Evolutionary conservation across 768 basidiomycete species (phyloP), one percentile per base, ranked within the genome.

Genomic region (Auriscalpium vulgare): DNA sequence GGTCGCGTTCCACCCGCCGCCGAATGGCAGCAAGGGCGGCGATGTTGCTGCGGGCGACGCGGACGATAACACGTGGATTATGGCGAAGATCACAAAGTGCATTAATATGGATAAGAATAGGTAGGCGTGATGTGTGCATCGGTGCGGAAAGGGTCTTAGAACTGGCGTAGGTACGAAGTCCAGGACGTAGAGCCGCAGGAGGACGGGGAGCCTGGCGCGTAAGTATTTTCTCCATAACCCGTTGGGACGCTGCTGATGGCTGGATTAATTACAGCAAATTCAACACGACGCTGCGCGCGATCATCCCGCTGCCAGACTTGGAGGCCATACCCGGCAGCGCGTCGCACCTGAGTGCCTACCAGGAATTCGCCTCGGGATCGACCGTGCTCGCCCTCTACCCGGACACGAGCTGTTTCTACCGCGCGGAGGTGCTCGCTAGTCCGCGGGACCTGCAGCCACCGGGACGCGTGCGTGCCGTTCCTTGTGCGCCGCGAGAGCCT

Each of bases 331-430:
- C 74, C 34, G 79, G 77, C 47, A 83, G 71, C 64, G 77, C 87
- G 0, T 75, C 84, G 16, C 87, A 90, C 70, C 73, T 83, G 43
- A 81, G 75, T 62, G 76, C 81, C 4, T 89, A 90, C 66, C 87
- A 82, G 47, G 84, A 84, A 60, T 93, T 90, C 66, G 71, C 79
- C 21, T 71, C 79, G 0, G 84, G 88, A 4, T 82, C 85, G 19
- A 87, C 78, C 0, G 91, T 93, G 10, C 81, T 93, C 79, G 91
- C 88, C 1, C 73, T 92, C n/a, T 93, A 91, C 69, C 91, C 91
- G 0, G 91, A 93, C 65, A 93, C 91, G 0, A 92, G 88, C 62
- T 91, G 88, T 67, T 93, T 93, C 74, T 93, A 93, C 65, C 85
- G 87, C 29, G 91, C 91, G 8, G 87, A 90, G 64, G 89, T 93